phyloP scores from a whole-genome alignment of 495 filamentous ascomycete genomes.

The Penicillium turbatum region DNA sequence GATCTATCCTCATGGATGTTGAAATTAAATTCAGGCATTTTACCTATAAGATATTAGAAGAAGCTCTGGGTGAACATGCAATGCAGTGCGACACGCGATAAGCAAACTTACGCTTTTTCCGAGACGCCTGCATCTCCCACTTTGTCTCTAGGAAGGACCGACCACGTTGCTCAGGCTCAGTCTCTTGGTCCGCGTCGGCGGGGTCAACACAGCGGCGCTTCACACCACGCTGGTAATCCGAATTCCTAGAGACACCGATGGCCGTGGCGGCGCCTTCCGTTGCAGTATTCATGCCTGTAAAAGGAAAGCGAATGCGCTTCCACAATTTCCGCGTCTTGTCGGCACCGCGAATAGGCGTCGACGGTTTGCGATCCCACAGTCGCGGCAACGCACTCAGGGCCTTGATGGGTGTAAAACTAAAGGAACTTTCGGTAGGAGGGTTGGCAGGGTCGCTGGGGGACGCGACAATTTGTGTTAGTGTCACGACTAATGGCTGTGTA shows the following conservation, averaged over 20 bases:
- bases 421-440: slow-evolving; percentile 21
- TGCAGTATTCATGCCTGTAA: slow-evolving; percentile 36
- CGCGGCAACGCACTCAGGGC: slow-evolving; percentile 33
- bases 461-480: slow-evolving; percentile 13
- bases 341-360: slow-evolving; percentile 44
- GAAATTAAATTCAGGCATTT: slow-evolving; percentile 30
- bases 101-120: slow-evolving; percentile 42
- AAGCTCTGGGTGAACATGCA: neutral
- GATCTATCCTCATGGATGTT: slow-evolving; percentile 18
- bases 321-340: slow-evolving; percentile 47
- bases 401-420: slow-evolving; percentile 40
- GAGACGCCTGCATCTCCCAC: slow-evolving; percentile 33
- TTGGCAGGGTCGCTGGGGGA: slow-evolving; percentile 12
- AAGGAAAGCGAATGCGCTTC: slow-evolving; percentile 46
- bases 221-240: slow-evolving; percentile 35
- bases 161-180: slow-evolving; percentile 15
- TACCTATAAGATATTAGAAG: slow-evolving; percentile 27
- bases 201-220: slow-evolving; percentile 43
- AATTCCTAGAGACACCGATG: slow-evolving; percentile 32
- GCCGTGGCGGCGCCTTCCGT: slow-evolving; percentile 27
- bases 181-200: slow-evolving; percentile 10
- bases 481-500: neutral
- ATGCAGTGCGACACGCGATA: neutral
- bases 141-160: slow-evolving; percentile 41
- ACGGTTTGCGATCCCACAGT: slow-evolving; percentile 54